A percentile compares a stretch with the other conserved stretches of the same genome.
Evolutionary conservation across 1,139 yeast genomes (phyloP).

Genomic region (Pichia inconspicua): DNA sequence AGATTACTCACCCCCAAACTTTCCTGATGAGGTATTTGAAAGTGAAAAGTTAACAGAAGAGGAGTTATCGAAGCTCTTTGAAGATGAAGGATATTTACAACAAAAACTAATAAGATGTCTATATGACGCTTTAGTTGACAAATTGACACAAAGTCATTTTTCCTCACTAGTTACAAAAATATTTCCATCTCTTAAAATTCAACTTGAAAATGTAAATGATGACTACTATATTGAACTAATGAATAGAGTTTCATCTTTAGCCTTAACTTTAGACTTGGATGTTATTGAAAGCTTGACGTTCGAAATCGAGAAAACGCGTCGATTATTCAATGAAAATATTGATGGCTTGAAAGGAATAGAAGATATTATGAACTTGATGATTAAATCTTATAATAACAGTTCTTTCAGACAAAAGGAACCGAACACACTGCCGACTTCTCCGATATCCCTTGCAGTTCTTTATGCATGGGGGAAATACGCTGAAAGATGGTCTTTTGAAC

Average conservation of each 20-base stretch:
- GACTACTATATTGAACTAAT: constrained; percentile 27
- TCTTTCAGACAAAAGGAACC: constrained; percentile 11
- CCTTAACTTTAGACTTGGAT: constrained; percentile 58
- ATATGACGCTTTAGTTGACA: constrained; percentile 16
- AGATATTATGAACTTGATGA: constrained; percentile 32
- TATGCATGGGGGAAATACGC: constrained; percentile 23
- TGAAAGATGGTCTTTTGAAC: constrained; percentile 8
- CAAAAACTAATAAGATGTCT: constrained; percentile 38
- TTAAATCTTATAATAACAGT: constrained; percentile 28
- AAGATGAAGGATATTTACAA: constrained; percentile 49
- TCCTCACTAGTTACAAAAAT: constrained; percentile 2
- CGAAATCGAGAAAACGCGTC: constrained; percentile 24
- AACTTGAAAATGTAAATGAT: neutral
- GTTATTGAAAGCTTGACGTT: constrained; percentile 35
- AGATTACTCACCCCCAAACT: constrained; percentile 48
- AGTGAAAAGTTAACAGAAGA: constrained; percentile 26
- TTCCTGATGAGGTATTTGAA: constrained; percentile 32
- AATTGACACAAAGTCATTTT: constrained; percentile 1
- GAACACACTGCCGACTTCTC: constrained; percentile 23
- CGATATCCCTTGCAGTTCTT: constrained; percentile 28
- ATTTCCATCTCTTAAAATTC: constrained; percentile 4
- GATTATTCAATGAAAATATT: constrained; percentile 21
- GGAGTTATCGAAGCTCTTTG: constrained; percentile 35
- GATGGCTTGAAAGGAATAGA: constrained; percentile 19
- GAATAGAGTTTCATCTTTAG: constrained; percentile 38